These are phyloP conservation scores for Leccinellum luteum DNA, from an alignment of 768 basidiomycete genomes.

Conservation along the genomic window DNA sequence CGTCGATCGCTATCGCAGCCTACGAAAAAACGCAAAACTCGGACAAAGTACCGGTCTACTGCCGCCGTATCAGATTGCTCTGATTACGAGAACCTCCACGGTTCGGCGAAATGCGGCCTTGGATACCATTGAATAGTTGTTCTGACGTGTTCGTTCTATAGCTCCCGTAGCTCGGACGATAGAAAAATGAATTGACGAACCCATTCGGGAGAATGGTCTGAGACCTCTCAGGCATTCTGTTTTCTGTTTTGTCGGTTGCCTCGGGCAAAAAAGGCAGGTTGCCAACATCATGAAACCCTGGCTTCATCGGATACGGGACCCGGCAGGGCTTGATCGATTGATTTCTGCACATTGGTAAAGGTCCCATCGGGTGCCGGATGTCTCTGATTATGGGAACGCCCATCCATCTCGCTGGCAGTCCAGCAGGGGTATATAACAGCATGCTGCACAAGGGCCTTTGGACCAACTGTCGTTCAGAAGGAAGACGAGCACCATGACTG, in stretches of 20 bases:
- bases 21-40: neutral
- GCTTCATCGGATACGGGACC: neutral
- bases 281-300: neutral
- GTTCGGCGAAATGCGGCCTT: neutral
- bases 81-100: neutral
- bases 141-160: neutral
- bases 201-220: neutral
- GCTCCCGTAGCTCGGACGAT: neutral
- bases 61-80: neutral
- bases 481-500: constrained; percentile 3
- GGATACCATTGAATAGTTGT: neutral
- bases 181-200: neutral
- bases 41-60: neutral
- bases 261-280: neutral
- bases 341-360: neutral
- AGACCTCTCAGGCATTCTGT: neutral
- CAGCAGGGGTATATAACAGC: constrained; percentile 3
- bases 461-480: neutral
- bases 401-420: neutral
- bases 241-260: neutral
- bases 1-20: neutral
- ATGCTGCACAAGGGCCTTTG: neutral
- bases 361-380: neutral
- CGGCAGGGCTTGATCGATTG: neutral
- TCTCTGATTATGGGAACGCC: neutral